Conservation (phyloP, 2,329 filamentous ascomycete species). For the Pseudopyricularia cyperi region DNA sequence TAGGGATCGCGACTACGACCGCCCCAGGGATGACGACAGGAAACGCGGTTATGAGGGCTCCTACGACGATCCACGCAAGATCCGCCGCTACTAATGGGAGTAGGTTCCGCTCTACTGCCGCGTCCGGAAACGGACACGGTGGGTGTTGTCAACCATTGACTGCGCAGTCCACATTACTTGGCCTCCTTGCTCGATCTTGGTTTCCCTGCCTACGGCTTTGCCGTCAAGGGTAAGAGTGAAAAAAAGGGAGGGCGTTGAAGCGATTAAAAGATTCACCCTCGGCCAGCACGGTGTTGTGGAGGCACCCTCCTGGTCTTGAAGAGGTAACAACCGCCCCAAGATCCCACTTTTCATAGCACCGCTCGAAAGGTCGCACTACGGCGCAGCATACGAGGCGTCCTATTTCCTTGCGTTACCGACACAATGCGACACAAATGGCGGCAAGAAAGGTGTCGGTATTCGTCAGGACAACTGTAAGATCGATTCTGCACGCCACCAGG, state of each 20-base stretch:
- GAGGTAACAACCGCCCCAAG: neutral
- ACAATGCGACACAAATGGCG: too few species aligned
- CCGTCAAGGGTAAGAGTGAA: slow-evolving; percentile 7
- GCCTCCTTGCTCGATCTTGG: slow-evolving; percentile 3
- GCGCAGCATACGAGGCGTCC: too few species aligned
- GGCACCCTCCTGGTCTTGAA: neutral
- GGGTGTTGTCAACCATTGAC: slow-evolving; percentile 25
- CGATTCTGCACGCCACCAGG: too few species aligned
- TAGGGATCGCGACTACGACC: slow-evolving; percentile 34
- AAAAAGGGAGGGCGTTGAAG: too few species aligned
- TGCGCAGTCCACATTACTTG: slow-evolving; percentile 5
- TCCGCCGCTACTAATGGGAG: slow-evolving; percentile 47
- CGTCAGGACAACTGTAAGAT: too few species aligned
- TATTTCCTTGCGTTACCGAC: too few species aligned
- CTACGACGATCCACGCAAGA: slow-evolving; percentile 64
- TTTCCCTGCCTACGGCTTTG: slow-evolving; percentile 1
- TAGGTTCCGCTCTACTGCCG: slow-evolving; percentile 7
- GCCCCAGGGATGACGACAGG: slow-evolving; percentile 39
- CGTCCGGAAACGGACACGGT: slow-evolving; percentile 22
- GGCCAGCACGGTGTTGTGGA: neutral
- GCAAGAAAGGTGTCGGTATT: too few species aligned
- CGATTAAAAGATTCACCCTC: neutral
- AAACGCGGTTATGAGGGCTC: slow-evolving; percentile 66
- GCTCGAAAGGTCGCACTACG: neutral
- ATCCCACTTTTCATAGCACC: neutral